Evolutionary conservation across 2,329 filamentous ascomycete genomes (phyloP).

Genomic region (Talaromyces sp.): DNA sequence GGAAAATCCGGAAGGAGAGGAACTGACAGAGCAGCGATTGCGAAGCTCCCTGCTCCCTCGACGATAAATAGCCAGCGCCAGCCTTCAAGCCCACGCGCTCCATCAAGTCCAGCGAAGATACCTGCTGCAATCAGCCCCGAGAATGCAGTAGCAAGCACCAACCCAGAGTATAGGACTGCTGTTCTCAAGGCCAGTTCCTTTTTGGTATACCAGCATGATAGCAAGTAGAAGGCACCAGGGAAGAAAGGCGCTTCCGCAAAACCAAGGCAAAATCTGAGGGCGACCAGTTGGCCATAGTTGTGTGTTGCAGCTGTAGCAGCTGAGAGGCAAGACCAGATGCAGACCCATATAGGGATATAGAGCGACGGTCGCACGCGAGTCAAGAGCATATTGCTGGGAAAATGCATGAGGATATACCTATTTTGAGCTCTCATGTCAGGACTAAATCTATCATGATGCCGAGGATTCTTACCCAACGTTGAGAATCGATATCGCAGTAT

Average conservation of each 20-base stretch:
- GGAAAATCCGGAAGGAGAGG: slow-evolving; percentile 16
- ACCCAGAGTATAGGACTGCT: slow-evolving; percentile 25
- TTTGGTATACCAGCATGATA: slow-evolving; percentile 44
- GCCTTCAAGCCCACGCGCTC: slow-evolving; percentile 12
- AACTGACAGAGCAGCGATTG: slow-evolving; percentile 17
- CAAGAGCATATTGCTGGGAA: no score
- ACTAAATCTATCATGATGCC: no score
- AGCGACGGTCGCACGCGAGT: no score
- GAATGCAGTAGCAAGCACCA: slow-evolving; percentile 19
- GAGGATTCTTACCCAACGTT: no score
- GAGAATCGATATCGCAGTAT: no score
- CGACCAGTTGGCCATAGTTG: slow-evolving; percentile 59
- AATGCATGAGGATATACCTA: no score
- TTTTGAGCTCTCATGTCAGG: no score
- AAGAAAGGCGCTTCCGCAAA: slow-evolving; percentile 65
- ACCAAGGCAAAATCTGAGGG: slow-evolving; percentile 60
- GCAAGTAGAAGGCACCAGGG: slow-evolving; percentile 43
- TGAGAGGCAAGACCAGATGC: no score
- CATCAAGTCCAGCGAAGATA: slow-evolving; percentile 16
- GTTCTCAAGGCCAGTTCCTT: slow-evolving; percentile 27
- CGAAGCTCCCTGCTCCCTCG: slow-evolving; percentile 21
- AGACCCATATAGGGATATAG: no score
- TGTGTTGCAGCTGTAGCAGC: no score
- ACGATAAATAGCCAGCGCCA: slow-evolving; percentile 31
- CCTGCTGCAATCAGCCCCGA: slow-evolving; percentile 19